A percentile compares a stretch with the other conserved stretches of the same genome.
Conservation (phyloP, 179 eudicot genomes). For the Nepenthes alata region DNA sequence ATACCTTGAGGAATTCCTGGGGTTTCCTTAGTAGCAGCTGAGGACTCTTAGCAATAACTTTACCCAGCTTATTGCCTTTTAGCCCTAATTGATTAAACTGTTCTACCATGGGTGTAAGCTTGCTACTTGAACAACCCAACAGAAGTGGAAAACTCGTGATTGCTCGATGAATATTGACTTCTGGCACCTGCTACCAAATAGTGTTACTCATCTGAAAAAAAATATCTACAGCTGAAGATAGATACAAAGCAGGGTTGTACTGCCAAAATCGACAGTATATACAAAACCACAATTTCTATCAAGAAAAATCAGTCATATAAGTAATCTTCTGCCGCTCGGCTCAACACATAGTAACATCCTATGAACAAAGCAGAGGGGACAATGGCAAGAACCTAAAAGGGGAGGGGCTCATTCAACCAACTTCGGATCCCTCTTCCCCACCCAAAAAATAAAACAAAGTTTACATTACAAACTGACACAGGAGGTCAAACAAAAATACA, state of each 20-base stretch:
- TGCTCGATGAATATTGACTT: conserved; percentile 32
- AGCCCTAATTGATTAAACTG: conserved; percentile 43
- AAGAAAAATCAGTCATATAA: no score
- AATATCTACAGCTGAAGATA: not conserved
- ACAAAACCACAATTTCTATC: no score
- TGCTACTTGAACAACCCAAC: conserved; percentile 57
- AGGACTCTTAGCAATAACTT: conserved; percentile 61
- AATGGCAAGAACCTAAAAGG: no score
- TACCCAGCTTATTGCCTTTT: conserved; percentile 37
- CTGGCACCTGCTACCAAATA: conserved; percentile 42
- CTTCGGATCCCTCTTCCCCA: no score
- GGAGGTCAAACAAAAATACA: no score
- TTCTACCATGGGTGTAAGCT: conserved; percentile 49
- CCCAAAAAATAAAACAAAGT: no score
- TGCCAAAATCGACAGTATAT: no score
- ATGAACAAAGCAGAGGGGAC: no score
- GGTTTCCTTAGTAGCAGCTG: conserved; percentile 62
- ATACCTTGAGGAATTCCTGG: conserved; percentile 55
- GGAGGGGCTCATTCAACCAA: no score
- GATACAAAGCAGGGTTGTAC: not conserved
- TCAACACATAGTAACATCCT: no score
- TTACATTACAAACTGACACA: no score
- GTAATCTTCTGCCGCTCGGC: no score
- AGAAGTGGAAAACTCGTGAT: conserved; percentile 62
- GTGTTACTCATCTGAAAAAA: not conserved